These are phyloP conservation scores for Chimonanthus praecox DNA, from an alignment of 164 flowering plant species.

Conservation along the genomic window DNA sequence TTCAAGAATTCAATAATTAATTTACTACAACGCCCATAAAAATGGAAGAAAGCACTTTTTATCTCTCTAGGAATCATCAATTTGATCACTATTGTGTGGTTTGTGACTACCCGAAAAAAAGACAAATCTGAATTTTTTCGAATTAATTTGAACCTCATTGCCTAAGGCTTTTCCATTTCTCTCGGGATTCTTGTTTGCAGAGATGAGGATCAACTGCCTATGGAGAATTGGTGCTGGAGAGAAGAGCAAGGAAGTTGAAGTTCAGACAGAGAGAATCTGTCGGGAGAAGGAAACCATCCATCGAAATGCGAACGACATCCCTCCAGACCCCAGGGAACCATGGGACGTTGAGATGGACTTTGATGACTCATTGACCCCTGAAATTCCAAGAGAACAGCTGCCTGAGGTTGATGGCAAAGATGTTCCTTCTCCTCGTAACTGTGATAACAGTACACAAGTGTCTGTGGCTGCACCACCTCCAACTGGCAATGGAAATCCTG, in stretches of 20 bases:
- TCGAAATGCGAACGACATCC: conserved; percentile 46
- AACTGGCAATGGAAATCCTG: conserved; percentile 16
- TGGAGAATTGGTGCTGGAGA: conserved; percentile 75
- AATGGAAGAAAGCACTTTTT: neutral
- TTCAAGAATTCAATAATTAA: neutral
- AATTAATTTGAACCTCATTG: too few species aligned
- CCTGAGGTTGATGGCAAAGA: conserved; percentile 49
- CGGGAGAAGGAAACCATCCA: conserved; percentile 75
- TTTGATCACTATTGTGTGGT: too few species aligned
- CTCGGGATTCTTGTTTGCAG: conserved; percentile 45
- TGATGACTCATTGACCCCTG: conserved; percentile 82
- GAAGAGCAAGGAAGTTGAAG: conserved; percentile 81
- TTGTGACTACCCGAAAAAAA: too few species aligned
- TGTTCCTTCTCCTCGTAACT: neutral
- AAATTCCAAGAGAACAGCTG: conserved; percentile 67
- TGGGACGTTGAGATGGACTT: conserved; percentile 98
- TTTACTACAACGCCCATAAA: neutral
- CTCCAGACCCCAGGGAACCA: conserved; percentile 75
- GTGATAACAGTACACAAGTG: neutral
- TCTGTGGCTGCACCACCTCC: conserved; percentile 14
- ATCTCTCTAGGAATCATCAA: too few species aligned
- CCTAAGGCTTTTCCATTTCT: conserved; percentile 4
- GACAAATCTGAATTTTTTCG: too few species aligned
- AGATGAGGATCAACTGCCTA: conserved; percentile 30
- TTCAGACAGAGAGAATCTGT: conserved; percentile 58